Percentiles rank a stretch among this genome's conserved stretches.
Evolutionary conservation across 2,329 filamentous ascomycete species (phyloP).

Genomic region (Colletotrichum sp.): DNA sequence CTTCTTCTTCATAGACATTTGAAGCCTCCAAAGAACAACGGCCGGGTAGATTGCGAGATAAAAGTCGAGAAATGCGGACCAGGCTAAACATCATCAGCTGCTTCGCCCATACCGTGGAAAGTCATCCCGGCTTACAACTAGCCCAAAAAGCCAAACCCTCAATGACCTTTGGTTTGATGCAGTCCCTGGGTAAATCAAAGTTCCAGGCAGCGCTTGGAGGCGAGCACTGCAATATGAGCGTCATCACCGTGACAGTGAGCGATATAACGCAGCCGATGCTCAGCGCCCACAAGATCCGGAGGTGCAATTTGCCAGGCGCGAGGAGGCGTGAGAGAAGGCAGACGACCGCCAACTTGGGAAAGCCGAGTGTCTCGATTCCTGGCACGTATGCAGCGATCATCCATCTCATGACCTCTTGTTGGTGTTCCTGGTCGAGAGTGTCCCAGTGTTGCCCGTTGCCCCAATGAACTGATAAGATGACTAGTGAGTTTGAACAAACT

Average conservation of each 20-base stretch:
- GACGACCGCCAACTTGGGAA: constrained; percentile 33
- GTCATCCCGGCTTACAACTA: background rate
- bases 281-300: constrained; percentile 27
- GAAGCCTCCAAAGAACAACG: constrained; percentile 23
- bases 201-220: constrained; percentile 28
- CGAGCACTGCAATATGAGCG: constrained; percentile 27
- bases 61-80: constrained; percentile 24
- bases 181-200: background rate
- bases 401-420: constrained; percentile 18
- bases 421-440: constrained; percentile 16
- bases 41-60: constrained; percentile 30
- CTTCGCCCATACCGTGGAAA: background rate
- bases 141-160: background rate
- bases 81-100: background rate
- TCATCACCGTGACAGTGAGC: constrained; percentile 23
- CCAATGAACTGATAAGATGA: constrained; percentile 20
- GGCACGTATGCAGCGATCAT: constrained; percentile 30
- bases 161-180: background rate
- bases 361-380: constrained; percentile 28
- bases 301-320: constrained; percentile 25
- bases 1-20: constrained; percentile 28
- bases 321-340: constrained; percentile 29
- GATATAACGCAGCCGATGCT: constrained; percentile 17
- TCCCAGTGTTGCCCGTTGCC: constrained; percentile 27
- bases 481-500: background rate